A percentile compares a stretch with the other conserved stretches of the same genome.
Evolutionary conservation across 2,329 filamentous ascomycete genomes (phyloP).

Genomic region (Nemania abortiva): DNA sequence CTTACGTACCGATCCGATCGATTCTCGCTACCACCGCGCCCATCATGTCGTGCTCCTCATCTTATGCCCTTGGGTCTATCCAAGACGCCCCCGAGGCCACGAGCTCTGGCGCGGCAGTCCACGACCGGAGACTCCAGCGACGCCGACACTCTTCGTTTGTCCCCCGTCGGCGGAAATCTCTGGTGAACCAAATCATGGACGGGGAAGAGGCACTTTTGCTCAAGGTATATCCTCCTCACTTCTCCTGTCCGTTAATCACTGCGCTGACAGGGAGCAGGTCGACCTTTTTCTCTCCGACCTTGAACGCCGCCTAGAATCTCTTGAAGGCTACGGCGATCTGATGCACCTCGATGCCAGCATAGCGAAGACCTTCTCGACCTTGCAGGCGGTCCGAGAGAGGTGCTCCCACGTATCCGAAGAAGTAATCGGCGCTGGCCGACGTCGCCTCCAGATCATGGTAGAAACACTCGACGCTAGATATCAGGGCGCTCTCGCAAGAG

Average conservation of each 20-base stretch:
- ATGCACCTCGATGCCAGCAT: constrained; percentile 83
- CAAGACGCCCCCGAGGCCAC: constrained; percentile 53
- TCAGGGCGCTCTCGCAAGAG: constrained; percentile 84
- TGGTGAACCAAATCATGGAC: constrained; percentile 72
- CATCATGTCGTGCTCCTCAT: constrained; percentile 51
- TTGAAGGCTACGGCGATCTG: constrained; percentile 88
- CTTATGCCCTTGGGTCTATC: constrained; percentile 49
- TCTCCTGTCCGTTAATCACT: background rate
- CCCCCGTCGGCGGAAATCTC: constrained; percentile 66
- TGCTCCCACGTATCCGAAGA: constrained; percentile 93
- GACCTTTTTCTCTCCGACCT: constrained; percentile 88
- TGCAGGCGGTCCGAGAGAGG: constrained; percentile 86
- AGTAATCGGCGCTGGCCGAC: constrained; percentile 86
- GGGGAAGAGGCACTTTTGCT: constrained; percentile 71
- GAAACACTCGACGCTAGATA: constrained; percentile 92
- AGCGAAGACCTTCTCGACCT: constrained; percentile 83
- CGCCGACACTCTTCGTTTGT: constrained; percentile 70
- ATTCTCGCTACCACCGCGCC: constrained; percentile 25
- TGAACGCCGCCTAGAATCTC: constrained; percentile 85
- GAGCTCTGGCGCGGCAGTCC: constrained; percentile 57
- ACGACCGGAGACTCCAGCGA: constrained; percentile 53
- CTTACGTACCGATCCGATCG: background rate
- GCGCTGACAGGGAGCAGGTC: constrained; percentile 60
- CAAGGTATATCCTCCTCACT: constrained; percentile 56
- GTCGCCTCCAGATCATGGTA: constrained; percentile 87